These are phyloP conservation scores for Nannizzia gypsea DNA, from an alignment of 2,329 filamentous ascomycete genomes.

Conservation along the genomic window DNA sequence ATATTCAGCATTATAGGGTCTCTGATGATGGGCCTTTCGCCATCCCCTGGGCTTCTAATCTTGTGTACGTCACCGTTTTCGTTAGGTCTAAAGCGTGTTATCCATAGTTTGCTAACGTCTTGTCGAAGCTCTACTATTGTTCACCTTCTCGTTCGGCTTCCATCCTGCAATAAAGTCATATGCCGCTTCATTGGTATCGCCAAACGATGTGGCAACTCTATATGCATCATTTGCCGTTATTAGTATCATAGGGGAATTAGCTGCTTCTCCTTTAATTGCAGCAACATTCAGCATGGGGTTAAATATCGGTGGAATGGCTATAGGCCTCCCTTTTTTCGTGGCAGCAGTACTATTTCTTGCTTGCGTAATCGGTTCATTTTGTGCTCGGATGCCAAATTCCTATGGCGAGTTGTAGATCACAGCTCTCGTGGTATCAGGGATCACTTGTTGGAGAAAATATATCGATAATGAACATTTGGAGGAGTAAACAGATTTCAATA, in stretches of 20 bases:
- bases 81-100: not conserved
- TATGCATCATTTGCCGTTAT: conserved; percentile 2
- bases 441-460: not conserved
- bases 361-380: not conserved
- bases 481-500: not conserved
- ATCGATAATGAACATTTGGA: not conserved
- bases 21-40: conserved; percentile 4
- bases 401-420: not conserved
- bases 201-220: not conserved
- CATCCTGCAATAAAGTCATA: conserved; percentile 2
- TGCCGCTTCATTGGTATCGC: not conserved
- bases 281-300: conserved; percentile 1
- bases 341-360: not conserved
- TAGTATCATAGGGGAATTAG: not conserved
- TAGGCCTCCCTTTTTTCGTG: conserved; percentile 1
- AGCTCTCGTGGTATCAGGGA: not conserved
- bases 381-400: not conserved
- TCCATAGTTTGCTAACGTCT: not conserved
- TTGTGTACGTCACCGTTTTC: not conserved
- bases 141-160: conserved; percentile 2
- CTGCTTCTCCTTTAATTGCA: not conserved
- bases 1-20: conserved; percentile 3
- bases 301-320: not conserved
- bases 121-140: not conserved
- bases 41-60: not conserved